These are phyloP conservation scores for Saturnispora zaruensis DNA, from an alignment of 805 yeast genomes.

Conservation along the genomic window DNA sequence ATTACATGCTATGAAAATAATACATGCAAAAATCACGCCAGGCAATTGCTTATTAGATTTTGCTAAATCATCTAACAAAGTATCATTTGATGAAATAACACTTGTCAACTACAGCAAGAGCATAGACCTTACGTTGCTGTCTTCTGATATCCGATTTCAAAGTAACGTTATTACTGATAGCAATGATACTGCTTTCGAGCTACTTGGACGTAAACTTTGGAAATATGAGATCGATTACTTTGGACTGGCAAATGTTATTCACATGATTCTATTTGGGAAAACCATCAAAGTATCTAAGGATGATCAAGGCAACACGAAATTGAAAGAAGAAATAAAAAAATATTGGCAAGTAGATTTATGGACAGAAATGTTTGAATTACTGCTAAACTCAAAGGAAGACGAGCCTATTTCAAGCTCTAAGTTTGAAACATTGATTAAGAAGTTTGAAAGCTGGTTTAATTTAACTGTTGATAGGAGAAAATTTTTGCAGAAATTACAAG, in stretches of 20 bases:
- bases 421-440: slow-evolving; percentile 5
- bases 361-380: slow-evolving; percentile 52
- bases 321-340: slow-evolving; percentile 47
- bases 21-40: slow-evolving; percentile 82
- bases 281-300: slow-evolving; percentile 36
- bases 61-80: slow-evolving; percentile 17
- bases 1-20: slow-evolving; percentile 56
- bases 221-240: slow-evolving; percentile 74
- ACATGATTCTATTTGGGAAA: slow-evolving; percentile 63
- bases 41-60: slow-evolving; percentile 77
- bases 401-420: not conserved
- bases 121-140: slow-evolving; percentile 56
- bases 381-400: slow-evolving; percentile 48
- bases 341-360: slow-evolving; percentile 73
- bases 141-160: slow-evolving; percentile 41
- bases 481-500: slow-evolving; percentile 9
- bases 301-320: slow-evolving; percentile 20
- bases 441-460: slow-evolving; percentile 17
- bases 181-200: slow-evolving; percentile 61
- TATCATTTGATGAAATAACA: slow-evolving; percentile 17
- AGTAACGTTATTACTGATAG: slow-evolving; percentile 54
- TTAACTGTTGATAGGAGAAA: slow-evolving; percentile 11
- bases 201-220: slow-evolving; percentile 57
- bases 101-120: slow-evolving; percentile 80
- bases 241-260: slow-evolving; percentile 71